phyloP scores from a whole-genome alignment of 768 basidiomycete species.

The Megacollybia marginata region DNA sequence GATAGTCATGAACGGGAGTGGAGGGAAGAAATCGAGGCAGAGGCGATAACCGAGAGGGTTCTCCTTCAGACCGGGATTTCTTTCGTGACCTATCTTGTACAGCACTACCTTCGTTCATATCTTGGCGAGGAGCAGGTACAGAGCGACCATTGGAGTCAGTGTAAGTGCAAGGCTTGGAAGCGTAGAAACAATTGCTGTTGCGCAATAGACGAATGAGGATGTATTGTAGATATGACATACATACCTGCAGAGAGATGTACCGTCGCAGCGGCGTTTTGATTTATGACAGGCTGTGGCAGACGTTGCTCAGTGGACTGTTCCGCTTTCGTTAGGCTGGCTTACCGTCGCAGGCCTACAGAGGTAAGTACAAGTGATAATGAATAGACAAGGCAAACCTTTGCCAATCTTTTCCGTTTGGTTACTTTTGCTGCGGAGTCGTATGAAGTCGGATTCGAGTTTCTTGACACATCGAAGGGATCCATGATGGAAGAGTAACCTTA shows the following conservation, averaged over 20 bases:
- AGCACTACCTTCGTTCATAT: background rate
- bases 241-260: conserved; percentile 49
- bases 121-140: conserved; percentile 64
- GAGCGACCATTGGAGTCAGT: conserved; percentile 72
- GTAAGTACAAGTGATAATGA: conserved; percentile 2
- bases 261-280: conserved; percentile 46
- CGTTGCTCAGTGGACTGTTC: too few relatives aligned
- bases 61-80: background rate
- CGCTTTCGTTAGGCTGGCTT: too few relatives aligned
- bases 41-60: background rate
- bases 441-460: background rate
- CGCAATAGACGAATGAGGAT: too few relatives aligned
- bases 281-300: conserved; percentile 53
- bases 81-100: background rate
- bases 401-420: conserved; percentile 49
- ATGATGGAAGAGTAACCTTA: too few relatives aligned
- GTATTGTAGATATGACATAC: too few relatives aligned
- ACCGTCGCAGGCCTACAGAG: conserved; percentile 54
- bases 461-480: too few relatives aligned
- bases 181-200: conserved; percentile 72
- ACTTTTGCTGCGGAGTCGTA: background rate
- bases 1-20: conserved; percentile 29
- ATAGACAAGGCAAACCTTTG: conserved; percentile 29
- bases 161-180: conserved; percentile 75
- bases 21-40: background rate